A percentile compares a stretch with the other conserved stretches of the same genome.
Evolutionary conservation across 2,329 filamentous ascomycete genomes (phyloP).

Genomic region (Aspergillus novofumigatus): DNA sequence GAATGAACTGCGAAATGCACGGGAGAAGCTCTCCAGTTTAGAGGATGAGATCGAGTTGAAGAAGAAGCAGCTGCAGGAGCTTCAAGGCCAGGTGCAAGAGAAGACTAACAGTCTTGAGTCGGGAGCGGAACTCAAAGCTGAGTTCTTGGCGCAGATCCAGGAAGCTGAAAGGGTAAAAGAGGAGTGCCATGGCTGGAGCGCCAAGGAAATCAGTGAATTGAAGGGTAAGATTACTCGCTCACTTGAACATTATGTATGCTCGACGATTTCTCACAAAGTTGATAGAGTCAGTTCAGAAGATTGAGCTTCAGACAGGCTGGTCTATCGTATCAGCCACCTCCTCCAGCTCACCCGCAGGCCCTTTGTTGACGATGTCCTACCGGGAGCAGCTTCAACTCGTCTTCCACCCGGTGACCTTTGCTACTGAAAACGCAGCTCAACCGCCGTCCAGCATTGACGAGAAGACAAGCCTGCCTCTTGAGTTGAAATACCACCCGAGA

Average conservation of each 20-base stretch:
- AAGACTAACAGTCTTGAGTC: conserved; percentile 63
- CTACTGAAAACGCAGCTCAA: conserved; percentile 17
- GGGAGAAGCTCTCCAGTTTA: conserved; percentile 61
- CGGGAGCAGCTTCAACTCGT: conserved; percentile 38
- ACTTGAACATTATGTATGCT: neutral
- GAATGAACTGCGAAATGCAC: conserved; percentile 68
- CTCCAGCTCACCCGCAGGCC: conserved; percentile 25
- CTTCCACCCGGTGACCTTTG: conserved; percentile 40
- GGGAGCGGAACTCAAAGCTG: conserved; percentile 62
- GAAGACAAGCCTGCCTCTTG: conserved; percentile 26
- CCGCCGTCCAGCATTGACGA: conserved; percentile 17
- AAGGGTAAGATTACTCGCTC: conserved; percentile 57
- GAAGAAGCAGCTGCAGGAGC: conserved; percentile 60
- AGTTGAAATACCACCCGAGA: conserved; percentile 30
- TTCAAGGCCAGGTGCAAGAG: conserved; percentile 63
- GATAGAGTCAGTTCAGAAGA: conserved; percentile 35
- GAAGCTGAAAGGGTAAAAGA: conserved; percentile 80
- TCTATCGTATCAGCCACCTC: conserved; percentile 36
- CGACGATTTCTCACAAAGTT: conserved; percentile 6
- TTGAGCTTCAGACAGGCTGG: conserved; percentile 45
- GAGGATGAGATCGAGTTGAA: conserved; percentile 68
- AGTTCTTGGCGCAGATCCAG: conserved; percentile 68
- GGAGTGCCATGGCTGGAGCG: conserved; percentile 84
- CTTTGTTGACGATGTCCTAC: conserved; percentile 40
- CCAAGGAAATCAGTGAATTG: conserved; percentile 71